A percentile compares a stretch with the other conserved stretches of the same genome.
These are phyloP conservation scores for Patellaria atrata DNA, from an alignment of 495 filamentous ascomycete genomes.

Conservation along the genomic window DNA sequence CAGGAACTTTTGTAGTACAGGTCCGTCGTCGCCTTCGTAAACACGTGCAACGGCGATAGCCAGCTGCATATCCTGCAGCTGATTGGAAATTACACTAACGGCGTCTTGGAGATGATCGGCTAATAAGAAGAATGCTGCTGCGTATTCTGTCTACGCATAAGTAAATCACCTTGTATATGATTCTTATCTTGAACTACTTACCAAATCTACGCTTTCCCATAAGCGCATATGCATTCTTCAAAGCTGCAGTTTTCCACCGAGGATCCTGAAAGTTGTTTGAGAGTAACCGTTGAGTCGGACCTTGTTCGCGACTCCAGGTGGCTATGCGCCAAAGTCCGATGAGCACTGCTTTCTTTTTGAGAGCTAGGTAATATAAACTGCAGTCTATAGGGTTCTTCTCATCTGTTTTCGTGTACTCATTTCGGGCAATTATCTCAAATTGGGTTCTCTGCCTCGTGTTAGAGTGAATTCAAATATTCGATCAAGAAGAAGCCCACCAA, in stretches of 20 bases:
- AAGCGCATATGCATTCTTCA: slow-evolving; percentile 96
- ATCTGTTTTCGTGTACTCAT: slow-evolving; percentile 80
- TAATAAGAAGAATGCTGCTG: slow-evolving; percentile 88
- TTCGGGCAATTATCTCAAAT: slow-evolving; percentile 79
- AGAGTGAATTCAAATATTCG: background rate
- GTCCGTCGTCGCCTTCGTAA: slow-evolving; percentile 75
- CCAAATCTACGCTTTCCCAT: slow-evolving; percentile 83
- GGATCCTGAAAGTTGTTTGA: slow-evolving; percentile 76
- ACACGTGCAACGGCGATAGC: slow-evolving; percentile 80
- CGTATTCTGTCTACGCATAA: slow-evolving; percentile 61
- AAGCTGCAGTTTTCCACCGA: slow-evolving; percentile 76
- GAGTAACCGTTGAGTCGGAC: slow-evolving; percentile 57
- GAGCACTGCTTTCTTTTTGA: slow-evolving; percentile 82
- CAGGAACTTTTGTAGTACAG: slow-evolving; percentile 56
- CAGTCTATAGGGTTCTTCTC: slow-evolving; percentile 90
- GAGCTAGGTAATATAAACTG: slow-evolving; percentile 77
- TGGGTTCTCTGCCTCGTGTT: slow-evolving; percentile 45
- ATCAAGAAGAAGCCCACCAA: slow-evolving; percentile 41
- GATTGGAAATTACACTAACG: slow-evolving; percentile 66
- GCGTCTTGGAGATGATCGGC: slow-evolving; percentile 78
- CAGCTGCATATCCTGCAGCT: slow-evolving; percentile 76
- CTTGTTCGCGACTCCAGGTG: slow-evolving; percentile 75
- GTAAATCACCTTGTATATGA: slow-evolving; percentile 1
- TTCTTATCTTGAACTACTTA: slow-evolving; percentile 29
- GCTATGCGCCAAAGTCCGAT: slow-evolving; percentile 95